Base-by-base conservation (phyloP, 805 yeast species). In the Grigorovia humatica region DNA sequence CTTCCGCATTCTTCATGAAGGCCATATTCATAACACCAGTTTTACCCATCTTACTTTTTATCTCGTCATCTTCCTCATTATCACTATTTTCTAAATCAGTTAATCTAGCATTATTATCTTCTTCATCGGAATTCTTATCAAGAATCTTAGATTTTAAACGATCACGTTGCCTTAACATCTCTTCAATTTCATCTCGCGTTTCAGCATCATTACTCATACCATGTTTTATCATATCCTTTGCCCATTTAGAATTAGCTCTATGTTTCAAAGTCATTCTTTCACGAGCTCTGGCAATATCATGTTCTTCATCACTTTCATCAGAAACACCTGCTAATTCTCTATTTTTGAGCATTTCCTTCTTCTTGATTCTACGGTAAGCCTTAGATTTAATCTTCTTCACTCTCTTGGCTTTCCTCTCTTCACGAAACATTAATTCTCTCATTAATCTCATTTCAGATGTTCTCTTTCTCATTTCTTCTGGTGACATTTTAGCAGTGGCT, bases 351-450 rank as follows among this genome's bases (percentile, higher is more conserved):
- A 86, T 71, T 66, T 90, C 96, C 67, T 83, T 86, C 77, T 90
- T 88, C 62, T 86, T 82, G 50, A 90, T 84, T 65, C 85, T 84
- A 60, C 87, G 86, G 69, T 82, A 93, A 1, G 88, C 77, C 69
- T 91, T 93, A 42, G 96, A 88, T 68, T 93, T 93, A 68, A 93
- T 93, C 72, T 91, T 93, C 73, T 91, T 91, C 62, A 93, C 76
- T 60, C 99, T 79, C 68, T 80, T 89, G 9, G 98, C 90, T 62
- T 87, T 83, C 63, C 83, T 79, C 71, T 91, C 97, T 61, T 91
- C 97, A 61, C 98, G 78, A 72, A 89, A 93, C 96, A 91, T 88
- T 56, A 91, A 77, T 65, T 93, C 99, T 57, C 99, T 79, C 96
- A 89, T 88, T 62, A 85, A 70, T 59, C 98, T 79, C 59, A 91